These are phyloP conservation scores for Volvox africanus DNA, from an alignment of 139 green algal genomes.

Conservation along the genomic window DNA sequence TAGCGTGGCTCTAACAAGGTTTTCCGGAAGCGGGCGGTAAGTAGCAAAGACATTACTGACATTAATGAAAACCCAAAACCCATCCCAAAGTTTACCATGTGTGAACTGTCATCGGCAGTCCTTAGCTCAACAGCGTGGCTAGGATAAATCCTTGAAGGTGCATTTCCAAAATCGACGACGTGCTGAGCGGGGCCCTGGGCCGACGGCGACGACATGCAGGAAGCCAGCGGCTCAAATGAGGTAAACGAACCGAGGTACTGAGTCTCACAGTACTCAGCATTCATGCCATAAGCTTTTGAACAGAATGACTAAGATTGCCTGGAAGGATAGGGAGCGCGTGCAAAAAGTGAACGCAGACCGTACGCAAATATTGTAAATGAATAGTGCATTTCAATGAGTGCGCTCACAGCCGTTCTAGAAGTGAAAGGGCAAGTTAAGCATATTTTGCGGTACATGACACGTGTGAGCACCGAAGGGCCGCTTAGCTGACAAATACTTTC, in stretches of 20 bases:
- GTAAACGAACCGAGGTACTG: not conserved
- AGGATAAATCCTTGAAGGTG: not conserved
- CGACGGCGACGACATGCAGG: conserved; percentile 10
- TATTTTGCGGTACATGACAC: not conserved
- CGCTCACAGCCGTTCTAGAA: no score
- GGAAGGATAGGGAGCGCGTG: not conserved
- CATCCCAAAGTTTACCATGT: not conserved
- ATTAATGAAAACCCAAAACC: no score
- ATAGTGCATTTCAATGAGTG: no score
- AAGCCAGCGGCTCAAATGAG: not conserved
- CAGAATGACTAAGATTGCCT: not conserved
- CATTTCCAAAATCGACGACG: not conserved
- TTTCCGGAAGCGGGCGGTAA: no score
- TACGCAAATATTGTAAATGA: no score
- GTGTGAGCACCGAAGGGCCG: not conserved
- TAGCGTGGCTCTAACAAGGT: no score
- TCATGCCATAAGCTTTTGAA: conserved; percentile 1
- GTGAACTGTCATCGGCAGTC: not conserved
- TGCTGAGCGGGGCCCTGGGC: not conserved
- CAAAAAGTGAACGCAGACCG: no score
- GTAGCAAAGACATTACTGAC: no score
- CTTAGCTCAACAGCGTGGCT: not conserved
- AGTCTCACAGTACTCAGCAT: not conserved
- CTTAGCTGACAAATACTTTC: not conserved
- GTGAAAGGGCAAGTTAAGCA: no score